Conservation (phyloP, 768 basidiomycete species). For the Naganishia randhawae region DNA sequence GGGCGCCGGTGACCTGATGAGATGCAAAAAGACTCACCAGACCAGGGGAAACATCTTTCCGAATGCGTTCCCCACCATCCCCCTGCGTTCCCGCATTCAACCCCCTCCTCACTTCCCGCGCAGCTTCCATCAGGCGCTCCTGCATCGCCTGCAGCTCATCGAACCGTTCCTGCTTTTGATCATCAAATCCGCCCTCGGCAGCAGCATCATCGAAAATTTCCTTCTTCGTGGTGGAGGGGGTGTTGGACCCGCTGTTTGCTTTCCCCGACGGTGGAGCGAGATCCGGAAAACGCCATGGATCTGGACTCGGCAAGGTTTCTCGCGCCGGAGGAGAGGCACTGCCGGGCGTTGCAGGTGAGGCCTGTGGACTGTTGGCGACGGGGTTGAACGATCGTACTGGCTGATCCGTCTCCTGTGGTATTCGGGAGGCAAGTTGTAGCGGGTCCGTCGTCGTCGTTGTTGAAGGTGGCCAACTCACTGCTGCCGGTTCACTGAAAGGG, state of each 20-base stretch:
- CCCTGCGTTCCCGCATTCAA: slow-evolving; percentile 5
- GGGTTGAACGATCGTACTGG: too few species aligned
- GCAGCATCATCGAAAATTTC: neutral
- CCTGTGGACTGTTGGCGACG: too few species aligned
- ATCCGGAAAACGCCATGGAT: neutral
- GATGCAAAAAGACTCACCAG: slow-evolving; percentile 1
- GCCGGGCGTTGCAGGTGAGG: neutral
- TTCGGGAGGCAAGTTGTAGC: neutral
- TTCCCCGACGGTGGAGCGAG: neutral
- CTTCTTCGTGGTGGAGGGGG: neutral
- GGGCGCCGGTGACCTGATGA: neutral
- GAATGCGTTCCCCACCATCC: neutral
- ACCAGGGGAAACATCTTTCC: neutral
- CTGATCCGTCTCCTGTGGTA: neutral
- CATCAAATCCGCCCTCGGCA: slow-evolving; percentile 5
- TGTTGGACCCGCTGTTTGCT: neutral
- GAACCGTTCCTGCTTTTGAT: slow-evolving; percentile 8
- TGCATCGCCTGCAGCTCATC: slow-evolving; percentile 27
- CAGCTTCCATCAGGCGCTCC: slow-evolving; percentile 20
- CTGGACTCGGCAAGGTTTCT: neutral
- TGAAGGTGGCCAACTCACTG: too few species aligned
- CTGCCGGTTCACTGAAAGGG: too few species aligned
- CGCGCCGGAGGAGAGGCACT: neutral
- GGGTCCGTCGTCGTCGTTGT: neutral
- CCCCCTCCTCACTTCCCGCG: slow-evolving; percentile 2